These are phyloP conservation scores for Furcasterigmium sp. DNA, from an alignment of 2,329 filamentous ascomycete species.

Conservation along the genomic window DNA sequence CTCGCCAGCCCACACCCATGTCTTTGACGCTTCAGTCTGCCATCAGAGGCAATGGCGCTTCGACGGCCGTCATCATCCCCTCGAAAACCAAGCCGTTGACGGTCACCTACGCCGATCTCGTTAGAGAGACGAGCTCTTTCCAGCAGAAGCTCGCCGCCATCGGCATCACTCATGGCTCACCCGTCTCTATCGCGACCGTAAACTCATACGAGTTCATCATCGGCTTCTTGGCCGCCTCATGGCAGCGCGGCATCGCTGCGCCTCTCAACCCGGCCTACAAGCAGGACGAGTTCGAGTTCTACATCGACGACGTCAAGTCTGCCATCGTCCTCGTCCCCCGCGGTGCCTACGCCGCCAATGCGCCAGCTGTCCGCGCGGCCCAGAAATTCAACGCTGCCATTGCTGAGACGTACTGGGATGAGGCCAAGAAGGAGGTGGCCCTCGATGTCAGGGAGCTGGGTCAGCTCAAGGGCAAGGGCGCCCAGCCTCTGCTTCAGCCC, in stretches of 20 bases:
- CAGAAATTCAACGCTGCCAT: slow-evolving; percentile 77
- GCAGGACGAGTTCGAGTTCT: slow-evolving; percentile 87
- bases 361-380: slow-evolving; percentile 70
- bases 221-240: slow-evolving; percentile 78
- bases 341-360: slow-evolving; percentile 61
- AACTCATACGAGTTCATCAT: slow-evolving; percentile 89
- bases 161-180: slow-evolving; percentile 62
- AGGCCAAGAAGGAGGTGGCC: slow-evolving; percentile 56
- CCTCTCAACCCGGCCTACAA: slow-evolving; percentile 88
- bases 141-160: slow-evolving; percentile 73
- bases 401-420: slow-evolving; percentile 80
- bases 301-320: slow-evolving; percentile 81
- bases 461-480: slow-evolving; percentile 46
- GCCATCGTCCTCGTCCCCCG: slow-evolving; percentile 71
- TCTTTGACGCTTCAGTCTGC: slow-evolving; percentile 43
- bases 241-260: slow-evolving; percentile 77
- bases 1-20: slow-evolving; percentile 17
- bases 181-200: slow-evolving; percentile 76
- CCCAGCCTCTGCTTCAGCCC: slow-evolving; percentile 37
- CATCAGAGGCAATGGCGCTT: slow-evolving; percentile 37
- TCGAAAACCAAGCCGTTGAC: slow-evolving; percentile 55
- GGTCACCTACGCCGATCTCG: slow-evolving; percentile 66
- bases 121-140: slow-evolving; percentile 62
- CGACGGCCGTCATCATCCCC: slow-evolving; percentile 68
- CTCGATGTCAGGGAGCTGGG: slow-evolving; percentile 75